Base-by-base conservation (phyloP, 331 rosid genomes). In the Quercus lobata region DNA sequence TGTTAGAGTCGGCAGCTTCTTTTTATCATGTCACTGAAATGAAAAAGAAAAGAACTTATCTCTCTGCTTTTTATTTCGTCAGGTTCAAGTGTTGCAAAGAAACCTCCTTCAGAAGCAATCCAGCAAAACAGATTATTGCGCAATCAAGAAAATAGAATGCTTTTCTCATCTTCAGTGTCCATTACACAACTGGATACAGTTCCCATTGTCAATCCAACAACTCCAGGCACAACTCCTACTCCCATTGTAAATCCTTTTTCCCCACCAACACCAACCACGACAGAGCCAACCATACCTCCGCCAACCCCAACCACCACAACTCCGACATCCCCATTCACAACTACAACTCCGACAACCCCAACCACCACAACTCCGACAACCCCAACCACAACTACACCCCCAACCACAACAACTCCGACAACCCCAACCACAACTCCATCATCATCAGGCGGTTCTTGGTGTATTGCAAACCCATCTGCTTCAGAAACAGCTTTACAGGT, bases 391-490 rank as follows among this genome's bases (percentile, higher is more conserved):
- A 44, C 34, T 30, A 30, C 34, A 4, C 34, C 34, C 32, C 34
- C 34, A 30, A 30, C 34, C 34, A 44, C 15, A 0, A 80, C 74
- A 11, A 60, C 86, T 18, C 78, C 84, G 0, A 76, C 86, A 3
- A 21, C 87, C 27, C 83, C 83, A 5, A 58, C 90, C 21, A 77
- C 90, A 21, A 84, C 87, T 3, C 82, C 93, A 2, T 3, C 78
- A 69, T 71, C 96, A 34, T 76, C 89, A 32, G 89, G 96, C 15
- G 93, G 91, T 44, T 73, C 84, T 74, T 95, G 99, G 99, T 95
- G 99, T 80, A 78, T 89, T 78, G 98, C 96, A 75, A 90, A 69
- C 72, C 87, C 83, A 65, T 29, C 89, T 30, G 87, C 96, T 83
- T 83, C 98, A 37, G 92, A 89, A 66, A 88, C 88, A 30, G 93